Evolutionary conservation across 495 filamentous ascomycete species (phyloP).

Genomic region (Podospora conica): DNA sequence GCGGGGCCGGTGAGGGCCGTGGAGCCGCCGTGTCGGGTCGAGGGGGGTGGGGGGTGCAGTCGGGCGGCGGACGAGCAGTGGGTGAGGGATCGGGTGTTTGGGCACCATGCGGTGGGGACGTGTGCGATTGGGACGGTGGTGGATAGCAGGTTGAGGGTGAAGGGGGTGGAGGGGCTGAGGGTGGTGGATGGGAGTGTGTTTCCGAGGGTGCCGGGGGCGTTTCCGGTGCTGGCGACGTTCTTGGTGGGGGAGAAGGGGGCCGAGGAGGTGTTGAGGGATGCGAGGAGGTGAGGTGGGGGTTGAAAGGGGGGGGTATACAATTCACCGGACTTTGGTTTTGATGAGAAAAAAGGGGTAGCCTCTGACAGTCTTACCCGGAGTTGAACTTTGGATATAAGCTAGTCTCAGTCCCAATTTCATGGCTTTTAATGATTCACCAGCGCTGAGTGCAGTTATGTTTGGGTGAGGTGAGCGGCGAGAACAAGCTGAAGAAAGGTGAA

Average conservation of each 20-base stretch:
- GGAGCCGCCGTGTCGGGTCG: constrained; percentile 36
- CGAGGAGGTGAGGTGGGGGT: not conserved
- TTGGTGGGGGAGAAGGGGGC: constrained; percentile 52
- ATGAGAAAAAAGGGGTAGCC: too few species aligned
- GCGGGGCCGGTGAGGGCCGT: constrained; percentile 34
- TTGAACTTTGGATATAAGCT: too few species aligned
- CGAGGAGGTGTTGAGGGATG: constrained; percentile 35
- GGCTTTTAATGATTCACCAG: too few species aligned
- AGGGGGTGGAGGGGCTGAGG: constrained; percentile 33
- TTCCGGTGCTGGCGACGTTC: constrained; percentile 43
- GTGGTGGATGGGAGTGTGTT: constrained; percentile 43
- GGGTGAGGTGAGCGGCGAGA: not conserved
- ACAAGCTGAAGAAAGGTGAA: not conserved
- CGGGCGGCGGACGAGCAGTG: constrained; percentile 32
- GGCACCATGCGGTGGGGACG: constrained; percentile 36
- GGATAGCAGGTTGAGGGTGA: constrained; percentile 34
- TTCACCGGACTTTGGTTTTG: too few species aligned
- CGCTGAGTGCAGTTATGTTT: not conserved
- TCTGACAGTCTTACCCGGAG: too few species aligned
- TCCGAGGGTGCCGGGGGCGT: constrained; percentile 39
- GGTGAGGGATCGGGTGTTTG: constrained; percentile 33
- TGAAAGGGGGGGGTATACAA: too few species aligned
- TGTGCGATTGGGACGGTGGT: constrained; percentile 37
- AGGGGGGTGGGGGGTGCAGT: constrained; percentile 30
- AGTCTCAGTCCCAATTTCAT: too few species aligned